phyloP scores from a whole-genome alignment of 2,329 filamentous ascomycete species.

The Neocatenulostroma microsporum region DNA sequence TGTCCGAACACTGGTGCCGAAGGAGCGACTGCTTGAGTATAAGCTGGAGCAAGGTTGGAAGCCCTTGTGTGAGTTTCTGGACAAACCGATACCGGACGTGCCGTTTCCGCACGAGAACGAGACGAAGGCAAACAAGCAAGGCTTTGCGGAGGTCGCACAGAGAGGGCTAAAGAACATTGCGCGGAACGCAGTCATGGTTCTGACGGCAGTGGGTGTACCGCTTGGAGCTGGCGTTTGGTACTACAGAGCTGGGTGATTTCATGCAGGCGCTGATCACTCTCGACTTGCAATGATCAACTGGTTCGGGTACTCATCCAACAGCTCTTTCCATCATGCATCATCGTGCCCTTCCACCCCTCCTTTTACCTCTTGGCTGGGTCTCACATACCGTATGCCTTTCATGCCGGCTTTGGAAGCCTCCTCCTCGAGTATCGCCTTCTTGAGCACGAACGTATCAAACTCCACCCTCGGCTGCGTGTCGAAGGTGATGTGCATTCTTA shows the following conservation, averaged over 20 bases:
- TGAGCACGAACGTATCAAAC: slow-evolving; percentile 9
- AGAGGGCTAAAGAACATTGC: slow-evolving; percentile 1
- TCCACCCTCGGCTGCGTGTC: slow-evolving; percentile 7
- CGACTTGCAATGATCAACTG: slow-evolving; percentile 8
- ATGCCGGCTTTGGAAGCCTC: slow-evolving; percentile 6
- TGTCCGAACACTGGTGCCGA: background rate
- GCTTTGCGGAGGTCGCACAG: slow-evolving; percentile 3
- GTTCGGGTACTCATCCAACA: slow-evolving; percentile 8
- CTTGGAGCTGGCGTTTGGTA: too few species aligned
- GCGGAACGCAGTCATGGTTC: background rate
- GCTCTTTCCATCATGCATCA: slow-evolving; percentile 7
- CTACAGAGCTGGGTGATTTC: too few species aligned
- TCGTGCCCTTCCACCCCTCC: slow-evolving; percentile 4
- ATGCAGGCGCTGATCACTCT: too few species aligned
- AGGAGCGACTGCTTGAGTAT: slow-evolving; percentile 13
- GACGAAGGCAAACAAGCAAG: slow-evolving; percentile 1
- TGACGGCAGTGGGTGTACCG: background rate
- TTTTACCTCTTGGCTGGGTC: slow-evolving; percentile 6
- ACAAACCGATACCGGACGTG: slow-evolving; percentile 12
- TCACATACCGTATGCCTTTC: slow-evolving; percentile 4
- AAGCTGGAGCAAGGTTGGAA: slow-evolving; percentile 19
- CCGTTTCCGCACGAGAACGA: slow-evolving; percentile 12
- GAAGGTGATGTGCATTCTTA: slow-evolving; percentile 8
- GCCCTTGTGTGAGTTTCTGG: slow-evolving; percentile 22
- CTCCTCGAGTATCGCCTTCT: slow-evolving; percentile 6